Conservation (phyloP, 768 basidiomycete species). For the Termitomyces sp. region DNA sequence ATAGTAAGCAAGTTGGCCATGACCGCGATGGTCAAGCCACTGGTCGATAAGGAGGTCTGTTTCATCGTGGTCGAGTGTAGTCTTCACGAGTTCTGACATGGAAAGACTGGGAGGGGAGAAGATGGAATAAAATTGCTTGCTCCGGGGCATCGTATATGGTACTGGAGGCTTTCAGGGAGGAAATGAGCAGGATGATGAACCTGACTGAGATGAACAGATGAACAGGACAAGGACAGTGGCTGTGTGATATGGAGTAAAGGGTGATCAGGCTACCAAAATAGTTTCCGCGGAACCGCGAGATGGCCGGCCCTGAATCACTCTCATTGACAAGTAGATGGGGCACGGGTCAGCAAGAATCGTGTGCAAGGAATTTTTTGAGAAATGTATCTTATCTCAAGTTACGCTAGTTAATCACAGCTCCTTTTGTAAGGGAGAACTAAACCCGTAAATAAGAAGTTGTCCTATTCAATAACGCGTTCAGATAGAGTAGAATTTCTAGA, state of each 20-base stretch:
- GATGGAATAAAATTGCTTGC: slow-evolving; percentile 51
- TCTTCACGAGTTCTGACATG: slow-evolving; percentile 77
- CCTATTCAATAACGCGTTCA: no score
- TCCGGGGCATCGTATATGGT: slow-evolving; percentile 30
- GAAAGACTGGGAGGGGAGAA: slow-evolving; percentile 60
- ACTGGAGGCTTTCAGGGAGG: not conserved
- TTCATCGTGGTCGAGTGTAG: slow-evolving; percentile 68
- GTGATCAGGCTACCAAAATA: slow-evolving; percentile 17
- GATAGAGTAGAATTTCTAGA: no score
- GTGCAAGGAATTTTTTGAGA: not conserved
- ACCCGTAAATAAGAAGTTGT: not conserved
- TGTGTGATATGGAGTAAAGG: slow-evolving; percentile 14
- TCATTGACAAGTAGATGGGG: no score
- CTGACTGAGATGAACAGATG: not conserved
- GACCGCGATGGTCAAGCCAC: slow-evolving; percentile 69
- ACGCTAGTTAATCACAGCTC: not conserved
- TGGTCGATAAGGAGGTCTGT: slow-evolving; percentile 79
- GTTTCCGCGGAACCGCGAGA: slow-evolving; percentile 19
- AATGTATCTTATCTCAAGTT: not conserved
- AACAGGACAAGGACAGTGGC: slow-evolving; percentile 14
- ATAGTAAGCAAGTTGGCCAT: slow-evolving; percentile 60
- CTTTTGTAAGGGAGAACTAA: not conserved
- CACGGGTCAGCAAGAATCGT: no score
- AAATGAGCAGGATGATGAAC: slow-evolving; percentile 2
- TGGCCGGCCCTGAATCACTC: slow-evolving; percentile 23